Base-by-base conservation (phyloP, 2,329 filamentous ascomycete species). In the Aspergillus sp. region DNA sequence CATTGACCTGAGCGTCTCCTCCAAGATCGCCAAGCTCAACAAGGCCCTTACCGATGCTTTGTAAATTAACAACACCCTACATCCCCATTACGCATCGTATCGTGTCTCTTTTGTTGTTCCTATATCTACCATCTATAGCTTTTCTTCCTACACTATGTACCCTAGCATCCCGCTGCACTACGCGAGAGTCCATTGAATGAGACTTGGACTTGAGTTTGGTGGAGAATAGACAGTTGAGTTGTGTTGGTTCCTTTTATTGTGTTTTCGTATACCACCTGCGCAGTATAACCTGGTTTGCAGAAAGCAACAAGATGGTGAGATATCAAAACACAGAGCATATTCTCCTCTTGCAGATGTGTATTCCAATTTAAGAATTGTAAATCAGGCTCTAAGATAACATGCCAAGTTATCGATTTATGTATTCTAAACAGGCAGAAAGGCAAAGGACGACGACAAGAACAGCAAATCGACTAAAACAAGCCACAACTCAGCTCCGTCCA, bases 1-100 rank as follows among this genome's bases (percentile, higher is more conserved):
- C 77, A 96, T 99, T 75, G 95, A 99, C 81, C 89, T 97, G 69
- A 95, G 89, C 80, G 93, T 99, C 73, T 93, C 93, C 49, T 84
- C 90, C 76, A 96, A 93, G 85, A 89, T 99, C 79, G 85, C 90
- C 77, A 96, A 92, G 87, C 91, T 99, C 86, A 99, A 99, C 91
- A 99, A 98, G 89, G 88, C 96, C 77, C 89, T 99, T 75, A 93
- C 85, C 69, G 95, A 99, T 81, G 85, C 89, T 79, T 84, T 99
- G 90, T 99, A 96, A 90, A 92, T 77, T 74, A 54, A 15, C 39
- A 32, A 42, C n/a, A 9, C 6, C 38, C 17, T 36, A 51, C 12
- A 12, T 17, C 30, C 26, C 11, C 3, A 34, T 53, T 44, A 45
- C 26, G 24, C 50, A 55, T 38, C 41, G 26, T 68, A n/a, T 12